Base-by-base conservation (phyloP, 1,139 yeast genomes). In the Nematodospora anomalae region DNA sequence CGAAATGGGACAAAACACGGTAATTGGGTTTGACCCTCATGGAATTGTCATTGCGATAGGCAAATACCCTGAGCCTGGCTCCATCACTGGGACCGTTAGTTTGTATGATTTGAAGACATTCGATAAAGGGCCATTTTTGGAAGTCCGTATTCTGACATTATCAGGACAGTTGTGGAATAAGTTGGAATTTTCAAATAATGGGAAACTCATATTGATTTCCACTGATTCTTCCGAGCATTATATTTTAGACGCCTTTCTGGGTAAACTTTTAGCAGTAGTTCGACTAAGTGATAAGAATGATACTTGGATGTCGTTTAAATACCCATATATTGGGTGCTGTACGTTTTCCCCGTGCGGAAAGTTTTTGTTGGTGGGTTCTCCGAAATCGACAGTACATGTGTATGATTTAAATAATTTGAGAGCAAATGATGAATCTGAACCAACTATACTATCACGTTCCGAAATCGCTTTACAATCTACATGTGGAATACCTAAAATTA, bases 261-360 rank as follows among this genome's bases (percentile, higher is more conserved):
- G 95, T 4, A 64, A 70, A 14, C 52, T 73, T 7, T 53, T 80
- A 16, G 76, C 83, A n/a, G 66, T 63, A 9, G 61, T 86, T 10
- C 57, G 58, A 3, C 79, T 48, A 21, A 13, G 39, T 2, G 24
- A 27, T 23, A 23, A 21, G 23, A 24, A 26, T n/a, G 48, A 43
- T 10, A 35, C 51, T 23, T 55, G 62, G 57, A 55, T 62, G 47
- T 42, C 48, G 2, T 57, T 54, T 40, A 67, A 67, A 32, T 79
- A 76, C 50, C 79, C 80, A 28, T 70, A 69, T 41, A 64, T 78
- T 0, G 86, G 85, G 2, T 65, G 83, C n/a, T 71, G 79, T 4
- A 72, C 87, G 22, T 82, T 87, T 45, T 69, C 95, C 0, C 92
- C 96, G 2, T 95, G 90, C 60, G 96, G 96, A 3, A 70, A 78